Percentiles rank a stretch among this genome's conserved stretches.
phyloP scores from a whole-genome alignment of 2,329 filamentous ascomycete species.

The Boeremia lycopersici region DNA sequence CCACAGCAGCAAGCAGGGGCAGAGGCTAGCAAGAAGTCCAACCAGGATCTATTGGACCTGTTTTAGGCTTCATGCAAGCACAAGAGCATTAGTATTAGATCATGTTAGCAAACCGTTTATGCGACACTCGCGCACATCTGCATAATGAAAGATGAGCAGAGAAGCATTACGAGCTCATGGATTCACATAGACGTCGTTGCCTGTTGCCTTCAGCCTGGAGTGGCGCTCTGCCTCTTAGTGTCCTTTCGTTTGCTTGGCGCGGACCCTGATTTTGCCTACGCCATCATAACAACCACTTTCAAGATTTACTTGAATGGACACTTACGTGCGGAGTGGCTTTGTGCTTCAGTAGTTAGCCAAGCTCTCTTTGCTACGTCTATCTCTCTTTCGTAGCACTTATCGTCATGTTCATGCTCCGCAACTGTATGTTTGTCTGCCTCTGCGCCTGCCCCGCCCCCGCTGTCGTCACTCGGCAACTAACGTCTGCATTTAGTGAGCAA shows the following conservation, averaged over 20 bases:
- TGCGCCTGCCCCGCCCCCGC: conserved; percentile 33
- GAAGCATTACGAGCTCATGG: neutral
- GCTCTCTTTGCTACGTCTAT: conserved; percentile 29
- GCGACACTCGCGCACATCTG: neutral
- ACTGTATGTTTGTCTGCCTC: conserved; percentile 41
- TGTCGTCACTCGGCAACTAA: conserved; percentile 31
- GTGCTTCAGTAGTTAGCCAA: conserved; percentile 16
- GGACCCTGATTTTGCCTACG: conserved; percentile 11
- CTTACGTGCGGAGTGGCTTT: conserved; percentile 12
- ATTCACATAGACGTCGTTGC: conserved; percentile 2
- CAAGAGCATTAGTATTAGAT: neutral
- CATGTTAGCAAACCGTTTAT: conserved; percentile 4
- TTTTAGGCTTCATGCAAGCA: conserved; percentile 49
- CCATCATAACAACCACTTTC: conserved; percentile 15
- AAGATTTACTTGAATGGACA: conserved; percentile 12
- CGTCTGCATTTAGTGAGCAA: conserved; percentile 72
- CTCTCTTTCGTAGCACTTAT: conserved; percentile 14
- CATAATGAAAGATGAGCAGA: neutral
- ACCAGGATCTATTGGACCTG: conserved; percentile 62
- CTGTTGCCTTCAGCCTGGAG: conserved; percentile 1
- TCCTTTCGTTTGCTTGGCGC: conserved; percentile 8
- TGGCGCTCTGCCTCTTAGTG: conserved; percentile 5
- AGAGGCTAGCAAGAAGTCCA: conserved; percentile 61
- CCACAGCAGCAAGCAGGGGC: conserved; percentile 63
- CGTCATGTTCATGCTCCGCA: conserved; percentile 51